phyloP scores from a whole-genome alignment of 306 rosid genomes.

The Echinosophora koreensis region DNA sequence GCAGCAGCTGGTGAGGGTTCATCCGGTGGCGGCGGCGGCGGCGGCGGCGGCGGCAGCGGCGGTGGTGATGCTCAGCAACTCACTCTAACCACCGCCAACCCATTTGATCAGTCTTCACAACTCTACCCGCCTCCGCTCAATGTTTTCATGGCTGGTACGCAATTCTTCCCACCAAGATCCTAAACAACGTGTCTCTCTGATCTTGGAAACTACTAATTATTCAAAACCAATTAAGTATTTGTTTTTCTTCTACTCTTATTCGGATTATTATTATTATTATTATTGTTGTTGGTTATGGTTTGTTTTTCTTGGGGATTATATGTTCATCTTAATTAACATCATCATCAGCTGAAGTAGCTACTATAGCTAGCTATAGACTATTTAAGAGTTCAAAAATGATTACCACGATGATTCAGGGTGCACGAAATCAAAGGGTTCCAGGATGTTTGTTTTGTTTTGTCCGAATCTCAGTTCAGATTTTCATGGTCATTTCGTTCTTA shows the following conservation, averaged over 20 bases:
- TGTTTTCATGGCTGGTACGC: slow-evolving; percentile 99
- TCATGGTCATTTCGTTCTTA: slow-evolving; percentile 53
- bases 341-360: slow-evolving; percentile 42
- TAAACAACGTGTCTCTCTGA: slow-evolving; percentile 39
- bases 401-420: slow-evolving; percentile 45
- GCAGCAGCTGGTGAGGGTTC: slow-evolving; percentile 62
- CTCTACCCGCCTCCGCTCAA: slow-evolving; percentile 82
- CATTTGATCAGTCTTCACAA: slow-evolving; percentile 61
- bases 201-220: background rate
- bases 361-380: slow-evolving; percentile 44
- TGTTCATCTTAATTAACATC: slow-evolving; percentile 35
- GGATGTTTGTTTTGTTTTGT: slow-evolving; percentile 49
- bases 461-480: slow-evolving; percentile 67
- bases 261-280: background rate
- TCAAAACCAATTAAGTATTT: slow-evolving; percentile 22
- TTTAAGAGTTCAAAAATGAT: slow-evolving; percentile 47
- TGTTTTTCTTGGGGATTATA: slow-evolving; percentile 29
- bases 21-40: slow-evolving; percentile 55
- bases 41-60: too few species aligned
- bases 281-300: slow-evolving; percentile 15
- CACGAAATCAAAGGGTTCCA: slow-evolving; percentile 53
- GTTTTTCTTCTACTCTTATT: slow-evolving; percentile 16
- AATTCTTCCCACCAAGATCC: slow-evolving; percentile 94
- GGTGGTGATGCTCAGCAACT: slow-evolving; percentile 60
- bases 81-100: slow-evolving; percentile 56